Base-by-base conservation (phyloP, 2,329 filamentous ascomycete species). In the Bipolaris bicolor region DNA sequence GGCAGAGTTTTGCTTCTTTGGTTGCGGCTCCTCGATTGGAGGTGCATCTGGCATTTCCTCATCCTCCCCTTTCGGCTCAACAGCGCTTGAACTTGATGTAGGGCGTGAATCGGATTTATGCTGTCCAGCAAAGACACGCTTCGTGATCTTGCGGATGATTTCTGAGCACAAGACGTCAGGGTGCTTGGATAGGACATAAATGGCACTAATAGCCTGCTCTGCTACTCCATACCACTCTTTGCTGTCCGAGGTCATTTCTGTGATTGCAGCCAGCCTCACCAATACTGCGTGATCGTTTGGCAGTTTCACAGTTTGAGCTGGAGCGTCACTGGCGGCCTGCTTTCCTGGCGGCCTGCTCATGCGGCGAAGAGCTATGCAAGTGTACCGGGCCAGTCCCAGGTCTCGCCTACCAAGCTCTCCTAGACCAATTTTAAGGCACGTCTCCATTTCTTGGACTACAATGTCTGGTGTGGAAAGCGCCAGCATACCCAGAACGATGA, bases 401-500 rank as follows among this genome's bases (percentile, higher is more conserved):
- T 99, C 95, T 31, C 86, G 84, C 66, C 90, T 86, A 40, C 95
- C 96, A 54, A 93, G 84, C 11, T 84, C 79, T 22, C 94, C 94
- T 6, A 99, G 84, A 15, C 95, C 95, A 49, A 96, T 96, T 11
- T 91, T 87, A 16, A 99, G 82, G 86, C 97, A 97, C 0, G 90
- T 90, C 76, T 98, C 94, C 81, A 98, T 96, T 76, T 99, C 94
- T 58, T 90, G 91, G 13, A 97, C 90, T 2, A 96, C 91, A 58
- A 99, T 95, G 63, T 97, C 91, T 0, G 94, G 92, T 61, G 91
- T 92, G 1, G 96, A 95, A 2, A 95, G 88, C 4, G 94, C 93
- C 51, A 99, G 84, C 96, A 99, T 99, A 15, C 96, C 94, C 2
- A 99, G 83, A 6, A 98, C 91, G 63, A 99, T 98, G 73, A 99